Evolutionary conservation across 768 basidiomycete species (phyloP).

Genomic region (Xerocomellus intermedius): DNA sequence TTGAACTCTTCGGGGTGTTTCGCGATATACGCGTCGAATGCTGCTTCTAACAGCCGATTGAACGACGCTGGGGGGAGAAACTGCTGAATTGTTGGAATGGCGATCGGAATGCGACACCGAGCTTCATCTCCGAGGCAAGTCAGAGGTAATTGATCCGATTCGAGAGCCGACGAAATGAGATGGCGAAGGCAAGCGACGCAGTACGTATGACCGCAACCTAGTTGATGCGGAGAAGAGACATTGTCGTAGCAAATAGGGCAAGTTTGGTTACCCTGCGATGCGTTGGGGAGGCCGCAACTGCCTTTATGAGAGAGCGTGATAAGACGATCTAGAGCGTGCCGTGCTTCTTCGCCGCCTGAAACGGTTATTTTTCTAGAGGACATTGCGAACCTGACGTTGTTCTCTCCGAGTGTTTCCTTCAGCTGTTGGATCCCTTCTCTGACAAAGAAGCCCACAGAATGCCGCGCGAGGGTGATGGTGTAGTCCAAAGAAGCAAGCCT

Average conservation of each 20-base stretch:
- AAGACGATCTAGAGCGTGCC: conserved; percentile 44
- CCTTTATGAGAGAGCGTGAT: conserved; percentile 41
- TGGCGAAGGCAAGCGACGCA: conserved; percentile 59
- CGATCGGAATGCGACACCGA: conserved; percentile 52
- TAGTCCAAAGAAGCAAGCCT: conserved; percentile 45
- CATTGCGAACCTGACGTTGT: conserved; percentile 48
- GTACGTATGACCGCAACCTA: conserved; percentile 66
- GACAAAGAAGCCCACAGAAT: conserved; percentile 50
- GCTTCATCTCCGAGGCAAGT: conserved; percentile 66
- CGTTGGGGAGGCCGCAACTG: neutral
- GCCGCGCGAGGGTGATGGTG: conserved; percentile 36
- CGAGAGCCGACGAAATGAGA: conserved; percentile 56
- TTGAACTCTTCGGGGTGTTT: conserved; percentile 58
- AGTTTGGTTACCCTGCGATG: conserved; percentile 8
- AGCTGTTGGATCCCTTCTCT: conserved; percentile 48
- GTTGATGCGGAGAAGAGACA: conserved; percentile 41
- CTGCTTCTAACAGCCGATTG: conserved; percentile 51
- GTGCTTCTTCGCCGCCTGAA: conserved; percentile 56
- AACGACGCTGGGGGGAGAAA: conserved; percentile 53
- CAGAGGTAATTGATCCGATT: conserved; percentile 61
- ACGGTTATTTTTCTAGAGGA: conserved; percentile 44
- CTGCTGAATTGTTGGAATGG: conserved; percentile 49
- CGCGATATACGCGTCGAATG: conserved; percentile 57
- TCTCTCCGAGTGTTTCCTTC: conserved; percentile 53
- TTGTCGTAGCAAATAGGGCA: conserved; percentile 59